phyloP scores from a whole-genome alignment of 306 rosid genomes.

The Corylus americana region DNA sequence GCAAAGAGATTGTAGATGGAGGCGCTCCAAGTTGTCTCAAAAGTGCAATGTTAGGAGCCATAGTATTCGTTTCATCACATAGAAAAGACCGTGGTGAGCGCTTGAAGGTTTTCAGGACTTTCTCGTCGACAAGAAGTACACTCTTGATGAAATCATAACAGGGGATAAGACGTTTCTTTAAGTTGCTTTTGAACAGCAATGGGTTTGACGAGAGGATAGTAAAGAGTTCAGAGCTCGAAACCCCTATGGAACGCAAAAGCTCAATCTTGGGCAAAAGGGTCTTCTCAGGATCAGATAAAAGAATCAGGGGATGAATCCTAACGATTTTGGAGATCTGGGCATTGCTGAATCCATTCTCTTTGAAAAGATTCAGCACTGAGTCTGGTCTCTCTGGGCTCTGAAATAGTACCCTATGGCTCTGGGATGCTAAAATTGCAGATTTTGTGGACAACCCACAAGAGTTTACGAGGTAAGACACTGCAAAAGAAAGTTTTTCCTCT shows the following conservation, averaged over 20 bases:
- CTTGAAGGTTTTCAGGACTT: not conserved
- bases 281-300: constrained; percentile 25
- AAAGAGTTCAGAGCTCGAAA: not conserved
- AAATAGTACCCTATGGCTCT: no score
- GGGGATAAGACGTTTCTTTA: no score
- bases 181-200: not conserved
- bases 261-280: constrained; percentile 16
- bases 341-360: no score
- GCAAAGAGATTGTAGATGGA: not conserved
- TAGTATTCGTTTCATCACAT: not conserved
- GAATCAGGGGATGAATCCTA: not conserved
- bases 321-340: constrained; percentile 26
- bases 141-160: no score
- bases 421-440: no score
- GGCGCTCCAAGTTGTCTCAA: constrained; percentile 14
- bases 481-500: no score
- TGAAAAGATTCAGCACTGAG: no score
- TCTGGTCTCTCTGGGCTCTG: no score
- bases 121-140: not conserved
- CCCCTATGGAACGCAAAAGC: no score
- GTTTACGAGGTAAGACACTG: no score
- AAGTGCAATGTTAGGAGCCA: constrained; percentile 25
- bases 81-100: not conserved
- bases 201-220: no score
- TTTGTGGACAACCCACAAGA: no score